Evolutionary conservation across 306 rosid genomes (phyloP), one percentile per base, ranked within the genome.

Genomic region (Trichosanthes truncata): DNA sequence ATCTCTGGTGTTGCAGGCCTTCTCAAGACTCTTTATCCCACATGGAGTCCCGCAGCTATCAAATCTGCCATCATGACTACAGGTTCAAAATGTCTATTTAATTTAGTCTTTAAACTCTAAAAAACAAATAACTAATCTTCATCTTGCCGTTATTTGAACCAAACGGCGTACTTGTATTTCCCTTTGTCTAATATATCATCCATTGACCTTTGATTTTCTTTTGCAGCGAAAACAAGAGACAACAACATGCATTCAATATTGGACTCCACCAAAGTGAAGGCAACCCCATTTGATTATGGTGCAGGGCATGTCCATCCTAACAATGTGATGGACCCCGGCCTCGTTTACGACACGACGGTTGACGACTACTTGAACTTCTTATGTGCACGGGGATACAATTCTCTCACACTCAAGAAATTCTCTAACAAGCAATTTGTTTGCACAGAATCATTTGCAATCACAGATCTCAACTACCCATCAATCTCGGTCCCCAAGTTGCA

Each of bases 271-370:
- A 35, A 49, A 23, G 48, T 9, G 2, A 18, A 49, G 46, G 88
- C 86, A 57, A 89, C 86, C 55, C 91, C 97, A 65, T 83, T 87
- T 56, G 87, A 55, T 0, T 86, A 86, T 25, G 96, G 96, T 11
- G 67, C 89, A 21, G 96, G 96, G 12, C 85, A 85, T 10, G 78
- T 91, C 43, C 62, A 49, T 20, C 90, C 93, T 1, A 87, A 86
- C 82, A 71, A 7, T 2, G 96, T 89, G 0, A 60, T 31, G 25
- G 61, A 88, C 60, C 93, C 93, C 0, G 96, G 93, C 56, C 93
- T 91, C 66, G 83, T 89, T 17, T 91, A 91, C 62, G 93, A 91
- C 74, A 35, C 83, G 5, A 68, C 81, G 1, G 20, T 40, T 0
- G 80, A 80, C 36, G 92, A 89, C 59, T 87, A 91, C 82, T 36